phyloP scores from a whole-genome alignment of 1,284 basidiomycete genomes.

The Macrocystidia cucumis region DNA sequence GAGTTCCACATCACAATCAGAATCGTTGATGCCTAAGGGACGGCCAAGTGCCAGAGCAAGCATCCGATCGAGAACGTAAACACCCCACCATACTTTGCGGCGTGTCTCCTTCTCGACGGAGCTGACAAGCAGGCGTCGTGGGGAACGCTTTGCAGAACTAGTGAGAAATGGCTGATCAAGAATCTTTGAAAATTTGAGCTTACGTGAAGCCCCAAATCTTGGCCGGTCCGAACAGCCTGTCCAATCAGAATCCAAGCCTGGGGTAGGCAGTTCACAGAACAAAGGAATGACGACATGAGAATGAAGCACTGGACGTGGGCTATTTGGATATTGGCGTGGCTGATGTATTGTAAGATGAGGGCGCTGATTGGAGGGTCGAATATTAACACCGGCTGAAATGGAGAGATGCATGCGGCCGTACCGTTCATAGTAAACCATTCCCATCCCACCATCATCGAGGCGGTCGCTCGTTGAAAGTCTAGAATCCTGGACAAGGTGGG shows the following conservation, averaged over 20 bases:
- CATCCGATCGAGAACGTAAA: slow-evolving; percentile 85
- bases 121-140: slow-evolving; percentile 60
- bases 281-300: slow-evolving; percentile 82
- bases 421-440: slow-evolving; percentile 84
- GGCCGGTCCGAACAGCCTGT: slow-evolving; percentile 79
- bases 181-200: no score
- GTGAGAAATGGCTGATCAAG: slow-evolving; percentile 6
- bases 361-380: slow-evolving; percentile 51
- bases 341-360: slow-evolving; percentile 84
- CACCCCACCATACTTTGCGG: slow-evolving; percentile 86
- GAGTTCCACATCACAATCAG: slow-evolving; percentile 76
- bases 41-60: slow-evolving; percentile 81
- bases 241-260: slow-evolving; percentile 88
- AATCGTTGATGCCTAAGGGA: slow-evolving; percentile 72
- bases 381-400: no score
- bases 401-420: no score
- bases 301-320: slow-evolving; percentile 85
- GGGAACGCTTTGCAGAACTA: slow-evolving; percentile 58
- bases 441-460: slow-evolving; percentile 71
- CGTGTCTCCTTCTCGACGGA: slow-evolving; percentile 83
- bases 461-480: slow-evolving; percentile 50
- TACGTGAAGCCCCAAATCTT: slow-evolving; percentile 86
- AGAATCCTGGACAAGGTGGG: slow-evolving; percentile 69
- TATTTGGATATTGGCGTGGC: slow-evolving; percentile 71
- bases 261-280: slow-evolving; percentile 84